Evolutionary conservation across 148 eudicot genomes (phyloP), one percentile per base, ranked within the genome.

Genomic region (Fallopia convolvulus): DNA sequence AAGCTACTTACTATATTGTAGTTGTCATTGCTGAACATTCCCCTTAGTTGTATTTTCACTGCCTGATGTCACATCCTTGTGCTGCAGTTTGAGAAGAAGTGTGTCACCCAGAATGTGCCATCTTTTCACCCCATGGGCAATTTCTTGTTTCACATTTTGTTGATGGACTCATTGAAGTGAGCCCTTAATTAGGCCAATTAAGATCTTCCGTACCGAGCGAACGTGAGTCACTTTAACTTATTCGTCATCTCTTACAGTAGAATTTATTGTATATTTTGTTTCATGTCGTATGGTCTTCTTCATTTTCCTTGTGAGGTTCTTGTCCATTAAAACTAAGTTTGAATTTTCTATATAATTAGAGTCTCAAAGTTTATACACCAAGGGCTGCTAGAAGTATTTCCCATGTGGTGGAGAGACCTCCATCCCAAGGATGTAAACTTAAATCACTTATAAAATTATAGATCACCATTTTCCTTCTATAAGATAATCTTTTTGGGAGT

Each of bases 201-300:
- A 87, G 99, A 95, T 88, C 97, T 95, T 61, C 99, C 90, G 80
- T 95, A 95, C 81, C 97, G 92, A 80, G 94, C 97, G 82, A 97
- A 95, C 82, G 99, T 95, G 77, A 87, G 97, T 84, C 20, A 12
- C 20, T 66, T n/a, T 3, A 42, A 12, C 39, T 50, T 49, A 26
- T 17, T 77, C 63, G 23, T 52, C 40, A 11, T 39, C 13, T 74
- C 18, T 44, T 74, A 36, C 39, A 36, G 39, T 36, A 15, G 11
- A 44, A 65, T 33, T 33, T 65, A 0, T 63, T 2, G 30, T 65
- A 65, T 65, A 70, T 77, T 33, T 74, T 61, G 17, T 66, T 66
- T 44, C 71, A 48, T 52, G 12, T 39, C 42, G 58, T 80, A 26
- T 47, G 60, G 12, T 36, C 76, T 2, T 4, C 42, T 76, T 30